Base-by-base conservation (phyloP, 2,329 filamentous ascomycete genomes). In the Stachybotrys chartarum region DNA sequence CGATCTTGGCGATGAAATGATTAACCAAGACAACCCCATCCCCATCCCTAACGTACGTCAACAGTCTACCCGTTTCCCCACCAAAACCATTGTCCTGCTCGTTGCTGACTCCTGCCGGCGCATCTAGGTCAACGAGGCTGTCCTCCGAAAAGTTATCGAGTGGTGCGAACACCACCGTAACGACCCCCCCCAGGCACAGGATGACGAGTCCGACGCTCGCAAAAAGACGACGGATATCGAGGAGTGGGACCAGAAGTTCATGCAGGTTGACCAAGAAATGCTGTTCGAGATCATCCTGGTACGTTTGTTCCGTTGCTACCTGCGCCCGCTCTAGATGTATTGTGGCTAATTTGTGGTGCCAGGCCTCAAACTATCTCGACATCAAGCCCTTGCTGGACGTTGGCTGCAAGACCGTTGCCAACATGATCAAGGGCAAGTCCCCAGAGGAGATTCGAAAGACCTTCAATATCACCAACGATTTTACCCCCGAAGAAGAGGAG, bases 401-500 rank as follows among this genome's bases (percentile, higher is more conserved):
- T 57, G 94, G 94, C 59, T 99, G 94, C 85, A 99, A 99, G 84
- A 99, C 94, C 0, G 94, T 99, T 16, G 94, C 94, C 59, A 99
- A 99, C 78, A 99, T 99, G 94, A 99, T 99, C 81, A 99, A 99
- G 88, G 94, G 94, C 77, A 99, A 99, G 82, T 96, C 91, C 0
- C 94, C 94, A 3, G 94, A 99, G 72, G 94, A 99, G 79, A 99
- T 99, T 67, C 90, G 94, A 53, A 99, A 97, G 82, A 99, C 94
- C 0, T 99, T 99, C 80, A 99, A 99, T 78, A 99, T 99, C 68
- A 94, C 95, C 68, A 99, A 99, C 67, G 94, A 99, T 73, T 99
- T 99, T 77, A 97, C 94, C 0, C 91, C 93, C 3, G 94, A 99
- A 75, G 94, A 99, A 77, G 94, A 99, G 75, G 94, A 99, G 70